Conservation (phyloP, 2,329 filamentous ascomycete species). For the Aspergillus pseudoterreus region DNA sequence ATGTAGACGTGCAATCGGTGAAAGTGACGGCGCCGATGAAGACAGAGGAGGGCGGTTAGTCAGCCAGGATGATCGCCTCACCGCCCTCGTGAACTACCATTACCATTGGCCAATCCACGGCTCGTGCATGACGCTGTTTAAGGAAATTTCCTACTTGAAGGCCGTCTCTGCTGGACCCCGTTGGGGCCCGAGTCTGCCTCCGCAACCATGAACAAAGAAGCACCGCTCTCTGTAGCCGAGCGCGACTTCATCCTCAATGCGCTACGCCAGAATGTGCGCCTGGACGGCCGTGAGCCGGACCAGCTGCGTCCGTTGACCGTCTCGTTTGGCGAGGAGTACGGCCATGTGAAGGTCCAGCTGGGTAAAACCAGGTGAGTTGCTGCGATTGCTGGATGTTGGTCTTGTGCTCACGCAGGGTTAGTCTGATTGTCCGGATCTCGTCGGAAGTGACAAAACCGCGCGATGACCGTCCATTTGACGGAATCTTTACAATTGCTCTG, state of each 20-base stretch:
- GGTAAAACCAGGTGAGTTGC: slow-evolving; percentile 77
- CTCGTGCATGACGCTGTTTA: slow-evolving; percentile 17
- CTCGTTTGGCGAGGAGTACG: slow-evolving; percentile 85
- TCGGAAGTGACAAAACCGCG: slow-evolving; percentile 84
- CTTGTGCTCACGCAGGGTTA: background rate
- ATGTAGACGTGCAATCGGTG: background rate
- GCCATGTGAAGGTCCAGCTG: slow-evolving; percentile 78
- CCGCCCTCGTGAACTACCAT: background rate
- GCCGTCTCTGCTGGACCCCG: slow-evolving; percentile 16
- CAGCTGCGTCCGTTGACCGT: slow-evolving; percentile 74
- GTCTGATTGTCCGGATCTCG: slow-evolving; percentile 69
- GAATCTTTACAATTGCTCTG: slow-evolving; percentile 86
- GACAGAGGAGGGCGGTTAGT: slow-evolving; percentile 8
- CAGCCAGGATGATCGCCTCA: background rate
- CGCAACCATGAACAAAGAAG: slow-evolving; percentile 79
- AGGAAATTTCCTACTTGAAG: slow-evolving; percentile 17
- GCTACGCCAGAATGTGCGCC: slow-evolving; percentile 71
- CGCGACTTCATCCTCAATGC: slow-evolving; percentile 81
- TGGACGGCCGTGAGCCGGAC: slow-evolving; percentile 80
- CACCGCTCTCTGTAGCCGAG: slow-evolving; percentile 84
- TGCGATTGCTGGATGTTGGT: background rate
- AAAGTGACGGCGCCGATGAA: background rate
- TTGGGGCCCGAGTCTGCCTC: slow-evolving; percentile 21
- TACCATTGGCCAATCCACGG: slow-evolving; percentile 13
- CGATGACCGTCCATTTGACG: slow-evolving; percentile 87